Conservation (phyloP, 805 yeast species). For the Metschnikowia corniflorae region DNA sequence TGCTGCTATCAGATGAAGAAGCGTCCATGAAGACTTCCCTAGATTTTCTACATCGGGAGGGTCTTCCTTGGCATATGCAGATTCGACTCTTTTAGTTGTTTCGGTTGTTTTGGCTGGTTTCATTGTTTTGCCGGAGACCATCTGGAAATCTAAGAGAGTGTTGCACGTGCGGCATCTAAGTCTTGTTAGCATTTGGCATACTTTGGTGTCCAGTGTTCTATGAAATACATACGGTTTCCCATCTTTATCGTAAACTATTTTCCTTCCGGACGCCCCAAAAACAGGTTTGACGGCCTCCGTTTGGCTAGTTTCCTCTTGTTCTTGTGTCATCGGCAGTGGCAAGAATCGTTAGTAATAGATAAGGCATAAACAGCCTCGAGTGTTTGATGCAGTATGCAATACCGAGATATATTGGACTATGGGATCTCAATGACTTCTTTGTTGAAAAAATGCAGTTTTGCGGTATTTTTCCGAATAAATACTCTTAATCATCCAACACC, state of each 20-base stretch:
- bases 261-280: conserved; percentile 59
- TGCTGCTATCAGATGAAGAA: conserved; percentile 87
- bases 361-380: no score
- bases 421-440: no score
- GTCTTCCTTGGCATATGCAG: conserved; percentile 44
- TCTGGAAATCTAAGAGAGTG: conserved; percentile 71
- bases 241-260: conserved; percentile 75
- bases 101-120: conserved; percentile 4
- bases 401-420: no score
- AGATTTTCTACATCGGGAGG: conserved; percentile 85
- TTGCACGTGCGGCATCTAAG: conserved; percentile 84
- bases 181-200: no score
- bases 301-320: not conserved
- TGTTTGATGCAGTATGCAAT: no score
- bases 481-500: no score
- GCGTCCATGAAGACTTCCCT: conserved; percentile 90
- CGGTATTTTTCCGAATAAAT: no score
- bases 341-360: no score
- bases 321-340: not conserved
- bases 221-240: conserved; percentile 80
- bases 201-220: no score
- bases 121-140: conserved; percentile 38
- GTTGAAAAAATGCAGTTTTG: no score
- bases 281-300: conserved; percentile 28
- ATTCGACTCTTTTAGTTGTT: conserved; percentile 3